Conservation (phyloP, 2,329 filamentous ascomycete genomes). For the Phaeosphaeriaceae sp. region DNA sequence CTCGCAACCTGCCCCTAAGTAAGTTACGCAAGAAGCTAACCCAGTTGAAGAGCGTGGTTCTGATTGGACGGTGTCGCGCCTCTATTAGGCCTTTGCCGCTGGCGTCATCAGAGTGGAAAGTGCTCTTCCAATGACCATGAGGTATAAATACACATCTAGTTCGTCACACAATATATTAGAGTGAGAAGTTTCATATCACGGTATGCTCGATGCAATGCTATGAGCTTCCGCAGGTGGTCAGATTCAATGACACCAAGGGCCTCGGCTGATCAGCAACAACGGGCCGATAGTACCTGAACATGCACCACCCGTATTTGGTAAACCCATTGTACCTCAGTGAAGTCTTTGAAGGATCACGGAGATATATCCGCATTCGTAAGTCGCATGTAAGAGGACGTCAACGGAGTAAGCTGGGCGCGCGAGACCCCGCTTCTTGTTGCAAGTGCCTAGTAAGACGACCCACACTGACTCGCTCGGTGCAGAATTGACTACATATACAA, state of each 20-base stretch:
- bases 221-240: background rate
- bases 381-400: background rate
- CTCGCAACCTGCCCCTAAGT: too few species aligned
- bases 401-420: background rate
- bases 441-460: background rate
- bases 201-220: too few species aligned
- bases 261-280: background rate
- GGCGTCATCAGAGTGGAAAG: too few species aligned
- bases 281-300: background rate
- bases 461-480: background rate
- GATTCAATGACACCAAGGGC: background rate
- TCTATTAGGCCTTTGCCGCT: too few species aligned
- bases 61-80: too few species aligned
- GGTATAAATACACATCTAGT: too few species aligned
- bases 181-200: background rate
- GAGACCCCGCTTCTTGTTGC: constrained; percentile 1
- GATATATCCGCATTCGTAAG: background rate
- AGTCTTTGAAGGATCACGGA: background rate
- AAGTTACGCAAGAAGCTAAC: too few species aligned
- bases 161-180: background rate
- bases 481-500: background rate
- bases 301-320: background rate
- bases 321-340: background rate
- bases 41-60: too few species aligned
- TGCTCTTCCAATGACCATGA: too few species aligned